These are phyloP conservation scores for Gymnopus androsaceus DNA, from an alignment of 1,284 basidiomycete genomes.

Conservation along the genomic window DNA sequence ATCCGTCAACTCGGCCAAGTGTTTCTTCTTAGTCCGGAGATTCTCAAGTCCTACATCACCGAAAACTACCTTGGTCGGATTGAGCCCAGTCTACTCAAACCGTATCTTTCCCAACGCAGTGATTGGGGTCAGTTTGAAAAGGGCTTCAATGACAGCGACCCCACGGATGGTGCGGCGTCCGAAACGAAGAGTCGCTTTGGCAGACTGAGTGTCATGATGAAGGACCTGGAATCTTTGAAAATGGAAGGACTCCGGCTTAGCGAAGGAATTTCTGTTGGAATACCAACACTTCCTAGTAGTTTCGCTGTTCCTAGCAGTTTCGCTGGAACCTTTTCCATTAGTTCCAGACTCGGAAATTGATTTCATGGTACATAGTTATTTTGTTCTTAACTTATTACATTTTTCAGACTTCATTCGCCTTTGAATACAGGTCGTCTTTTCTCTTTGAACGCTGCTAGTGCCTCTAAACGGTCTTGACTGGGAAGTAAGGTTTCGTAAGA, in stretches of 20 bases:
- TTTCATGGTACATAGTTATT: slow-evolving; percentile 1
- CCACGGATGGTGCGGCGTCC: slow-evolving; percentile 41
- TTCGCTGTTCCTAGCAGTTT: slow-evolving; percentile 55
- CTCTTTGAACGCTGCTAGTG: slow-evolving; percentile 86
- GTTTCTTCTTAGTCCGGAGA: slow-evolving; percentile 93
- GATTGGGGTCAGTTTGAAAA: slow-evolving; percentile 87
- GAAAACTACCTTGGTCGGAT: slow-evolving; percentile 92
- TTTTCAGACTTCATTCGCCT: slow-evolving; percentile 62
- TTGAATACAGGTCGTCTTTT: slow-evolving; percentile 84
- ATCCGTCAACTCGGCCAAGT: slow-evolving; percentile 96
- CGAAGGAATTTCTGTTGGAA: slow-evolving; percentile 57
- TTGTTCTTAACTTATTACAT: slow-evolving; percentile 27
- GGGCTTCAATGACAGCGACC: slow-evolving; percentile 63
- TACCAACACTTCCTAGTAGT: slow-evolving; percentile 49
- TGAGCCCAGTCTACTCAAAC: slow-evolving; percentile 83
- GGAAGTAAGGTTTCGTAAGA: slow-evolving; percentile 85
- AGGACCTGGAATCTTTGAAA: slow-evolving; percentile 72
- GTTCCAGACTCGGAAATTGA: slow-evolving; percentile 33
- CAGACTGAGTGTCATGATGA: slow-evolving; percentile 80
- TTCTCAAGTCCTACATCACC: slow-evolving; percentile 89
- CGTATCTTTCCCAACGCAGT: slow-evolving; percentile 88
- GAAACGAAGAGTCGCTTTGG: slow-evolving; percentile 65
- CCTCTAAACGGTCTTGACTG: slow-evolving; percentile 82
- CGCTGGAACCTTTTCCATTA: slow-evolving; percentile 51
- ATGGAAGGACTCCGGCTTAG: slow-evolving; percentile 37